A percentile compares a stretch with the other conserved stretches of the same genome.
Conservation (phyloP, 192 early-diverging fungal species). For the Lobosporangium transversale region DNA sequence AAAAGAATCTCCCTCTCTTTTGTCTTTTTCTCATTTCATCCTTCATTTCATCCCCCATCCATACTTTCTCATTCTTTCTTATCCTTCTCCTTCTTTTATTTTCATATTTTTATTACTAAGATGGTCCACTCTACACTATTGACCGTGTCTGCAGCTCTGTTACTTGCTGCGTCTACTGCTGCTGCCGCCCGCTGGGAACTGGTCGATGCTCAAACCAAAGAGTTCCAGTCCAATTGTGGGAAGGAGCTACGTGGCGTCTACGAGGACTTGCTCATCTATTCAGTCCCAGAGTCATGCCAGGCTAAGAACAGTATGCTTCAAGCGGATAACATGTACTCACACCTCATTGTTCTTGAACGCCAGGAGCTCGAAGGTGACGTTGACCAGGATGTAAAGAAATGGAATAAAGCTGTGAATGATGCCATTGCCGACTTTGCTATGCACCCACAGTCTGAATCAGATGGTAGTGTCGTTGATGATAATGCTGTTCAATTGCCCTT, state of each 20-base stretch:
- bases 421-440: constrained; percentile 23
- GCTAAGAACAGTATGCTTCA: constrained; percentile 14
- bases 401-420: constrained; percentile 28
- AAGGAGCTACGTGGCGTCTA: constrained; percentile 52
- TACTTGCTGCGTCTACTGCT: constrained; percentile 30
- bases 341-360: constrained; percentile 50
- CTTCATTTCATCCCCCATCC: too few relatives aligned
- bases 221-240: constrained; percentile 28
- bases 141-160: constrained; percentile 36
- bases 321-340: constrained; percentile 22
- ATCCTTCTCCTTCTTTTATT: too few relatives aligned
- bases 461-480: not conserved
- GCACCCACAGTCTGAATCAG: not conserved
- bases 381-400: constrained; percentile 23
- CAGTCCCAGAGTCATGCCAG: constrained; percentile 24
- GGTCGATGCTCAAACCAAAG: constrained; percentile 33
- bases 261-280: constrained; percentile 46
- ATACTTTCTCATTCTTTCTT: too few relatives aligned
- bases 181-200: constrained; percentile 31
- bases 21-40: too few relatives aligned
- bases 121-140: constrained; percentile 38
- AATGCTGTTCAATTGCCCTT: constrained; percentile 11
- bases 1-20: too few relatives aligned
- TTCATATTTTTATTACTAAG: too few relatives aligned
- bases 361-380: constrained; percentile 41